A percentile compares a stretch with the other conserved stretches of the same genome.
phyloP scores from a whole-genome alignment of 129 eudicot genomes.

The Logfia minima region DNA sequence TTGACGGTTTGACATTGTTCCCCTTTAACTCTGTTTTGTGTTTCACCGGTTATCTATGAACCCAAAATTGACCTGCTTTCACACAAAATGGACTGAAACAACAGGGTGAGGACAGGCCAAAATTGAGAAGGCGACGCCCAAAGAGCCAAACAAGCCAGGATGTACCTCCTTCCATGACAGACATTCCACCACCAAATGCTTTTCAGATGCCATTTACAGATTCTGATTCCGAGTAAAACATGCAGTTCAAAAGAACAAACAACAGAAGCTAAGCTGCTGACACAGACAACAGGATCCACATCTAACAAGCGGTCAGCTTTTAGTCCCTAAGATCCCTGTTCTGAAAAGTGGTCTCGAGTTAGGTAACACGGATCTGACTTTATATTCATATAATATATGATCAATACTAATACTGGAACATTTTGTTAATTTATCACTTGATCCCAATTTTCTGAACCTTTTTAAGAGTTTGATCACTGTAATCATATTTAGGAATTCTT shows the following conservation, averaged over 20 bases:
- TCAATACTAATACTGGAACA: not conserved
- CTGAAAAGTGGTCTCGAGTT: constrained; percentile 8
- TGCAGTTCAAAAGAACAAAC: not conserved
- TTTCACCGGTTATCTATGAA: not conserved
- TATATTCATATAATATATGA: constrained; percentile 7
- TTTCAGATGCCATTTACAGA: constrained; percentile 66
- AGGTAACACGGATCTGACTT: constrained; percentile 15
- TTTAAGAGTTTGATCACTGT: constrained; percentile 13
- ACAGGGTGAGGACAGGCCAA: constrained; percentile 49
- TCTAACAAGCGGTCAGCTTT: constrained; percentile 9
- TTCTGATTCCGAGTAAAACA: constrained; percentile 64
- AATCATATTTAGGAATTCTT: constrained; percentile 15
- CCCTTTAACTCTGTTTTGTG: not conserved
- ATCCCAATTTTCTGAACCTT: constrained; percentile 11
- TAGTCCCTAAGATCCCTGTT: constrained; percentile 5
- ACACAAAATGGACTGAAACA: not conserved
- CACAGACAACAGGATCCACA: constrained; percentile 2
- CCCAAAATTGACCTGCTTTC: not conserved
- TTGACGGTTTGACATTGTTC: not conserved
- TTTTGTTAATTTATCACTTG: constrained; percentile 20
- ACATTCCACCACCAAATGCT: constrained; percentile 71
- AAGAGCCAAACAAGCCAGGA: constrained; percentile 36
- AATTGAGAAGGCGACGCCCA: constrained; percentile 47
- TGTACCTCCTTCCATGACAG: constrained; percentile 64
- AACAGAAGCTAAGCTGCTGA: not conserved